A percentile compares a stretch with the other conserved stretches of the same genome.
Evolutionary conservation across 164 flowering plant genomes (phyloP).

Genomic region (Litsea cubeba): DNA sequence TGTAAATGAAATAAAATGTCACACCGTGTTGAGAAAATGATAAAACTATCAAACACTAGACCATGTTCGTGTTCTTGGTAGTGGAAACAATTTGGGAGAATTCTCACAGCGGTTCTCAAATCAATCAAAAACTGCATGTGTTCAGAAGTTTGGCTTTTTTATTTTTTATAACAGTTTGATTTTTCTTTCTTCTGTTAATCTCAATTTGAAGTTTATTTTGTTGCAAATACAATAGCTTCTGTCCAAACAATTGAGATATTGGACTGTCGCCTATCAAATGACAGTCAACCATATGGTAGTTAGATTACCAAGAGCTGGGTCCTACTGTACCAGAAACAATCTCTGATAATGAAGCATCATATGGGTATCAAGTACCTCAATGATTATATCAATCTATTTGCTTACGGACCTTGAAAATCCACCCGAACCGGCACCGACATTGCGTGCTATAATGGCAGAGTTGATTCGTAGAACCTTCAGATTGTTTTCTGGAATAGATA

Average conservation of each 20-base stretch:
- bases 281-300: background rate
- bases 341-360: background rate
- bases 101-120: no score
- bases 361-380: background rate
- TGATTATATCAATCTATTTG: background rate
- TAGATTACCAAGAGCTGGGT: background rate
- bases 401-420: slow-evolving; percentile 72
- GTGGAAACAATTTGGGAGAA: no score
- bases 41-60: no score
- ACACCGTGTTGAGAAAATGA: no score
- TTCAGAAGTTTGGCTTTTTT: no score
- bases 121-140: no score
- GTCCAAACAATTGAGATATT: background rate
- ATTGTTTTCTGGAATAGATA: slow-evolving; percentile 44
- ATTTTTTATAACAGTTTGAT: no score
- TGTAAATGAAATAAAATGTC: no score
- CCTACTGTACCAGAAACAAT: background rate
- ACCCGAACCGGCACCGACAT: slow-evolving; percentile 94
- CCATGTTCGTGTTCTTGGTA: no score
- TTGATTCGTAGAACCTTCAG: slow-evolving; percentile 46
- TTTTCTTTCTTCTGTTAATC: no score
- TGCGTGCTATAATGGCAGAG: slow-evolving; percentile 61
- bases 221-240: no score
- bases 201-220: no score
- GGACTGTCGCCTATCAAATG: background rate